phyloP scores from a whole-genome alignment of 371 early-diverging fungal genomes.

The Lichtheimia hyalospora region DNA sequence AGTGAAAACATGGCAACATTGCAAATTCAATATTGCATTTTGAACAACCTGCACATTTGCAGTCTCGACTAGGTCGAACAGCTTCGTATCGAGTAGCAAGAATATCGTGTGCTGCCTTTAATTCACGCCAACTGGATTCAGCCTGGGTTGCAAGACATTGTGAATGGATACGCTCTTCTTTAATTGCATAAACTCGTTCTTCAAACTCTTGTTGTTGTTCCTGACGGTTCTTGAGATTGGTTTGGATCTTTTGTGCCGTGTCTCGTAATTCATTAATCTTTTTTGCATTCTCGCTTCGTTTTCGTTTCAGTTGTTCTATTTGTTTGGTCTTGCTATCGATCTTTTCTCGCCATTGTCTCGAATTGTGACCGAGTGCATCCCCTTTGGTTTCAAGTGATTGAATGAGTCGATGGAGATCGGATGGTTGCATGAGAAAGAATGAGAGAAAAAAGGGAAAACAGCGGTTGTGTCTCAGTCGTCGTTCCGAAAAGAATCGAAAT shows the following conservation, averaged over 20 bases:
- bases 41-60: constrained; percentile 39
- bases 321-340: neutral
- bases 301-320: neutral
- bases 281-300: neutral
- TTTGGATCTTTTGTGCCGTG: neutral
- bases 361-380: neutral
- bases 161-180: neutral
- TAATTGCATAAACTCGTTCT: neutral
- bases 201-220: neutral
- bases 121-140: neutral
- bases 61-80: neutral
- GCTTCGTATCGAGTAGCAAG: neutral
- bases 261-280: neutral
- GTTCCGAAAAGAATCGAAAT: neutral
- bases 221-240: neutral
- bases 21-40: constrained; percentile 26
- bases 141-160: neutral
- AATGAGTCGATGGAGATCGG: neutral
- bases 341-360: neutral
- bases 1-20: constrained; percentile 40
- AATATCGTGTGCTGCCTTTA: neutral
- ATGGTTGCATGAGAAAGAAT: neutral
- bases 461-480: neutral
- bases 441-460: neutral
- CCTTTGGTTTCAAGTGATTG: neutral